Conservation (phyloP, 169 alveolate species). For the Besnoitia besnoiti region DNA sequence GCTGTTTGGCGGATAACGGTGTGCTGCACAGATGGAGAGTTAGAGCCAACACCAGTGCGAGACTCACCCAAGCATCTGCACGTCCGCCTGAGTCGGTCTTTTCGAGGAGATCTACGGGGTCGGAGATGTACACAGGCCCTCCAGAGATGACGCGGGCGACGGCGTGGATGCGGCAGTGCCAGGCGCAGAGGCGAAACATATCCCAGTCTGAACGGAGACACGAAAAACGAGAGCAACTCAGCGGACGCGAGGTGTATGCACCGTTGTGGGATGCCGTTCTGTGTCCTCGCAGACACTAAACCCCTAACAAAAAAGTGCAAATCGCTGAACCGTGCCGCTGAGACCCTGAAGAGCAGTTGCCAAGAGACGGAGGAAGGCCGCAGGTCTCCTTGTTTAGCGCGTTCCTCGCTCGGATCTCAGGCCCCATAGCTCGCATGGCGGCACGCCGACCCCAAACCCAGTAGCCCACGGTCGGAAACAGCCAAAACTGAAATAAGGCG, state of each 20-base stretch:
- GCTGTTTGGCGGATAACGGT: background rate
- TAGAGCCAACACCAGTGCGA: background rate
- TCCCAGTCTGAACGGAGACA: conserved; percentile 28
- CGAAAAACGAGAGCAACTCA: background rate
- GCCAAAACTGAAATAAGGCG: no score
- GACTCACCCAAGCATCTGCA: background rate
- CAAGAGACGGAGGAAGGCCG: no score
- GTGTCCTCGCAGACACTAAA: no score
- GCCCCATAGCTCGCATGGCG: no score
- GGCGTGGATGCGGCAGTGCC: conserved; percentile 33
- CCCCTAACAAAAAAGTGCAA: background rate
- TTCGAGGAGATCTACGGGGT: background rate
- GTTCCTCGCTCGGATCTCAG: no score
- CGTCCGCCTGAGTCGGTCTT: background rate
- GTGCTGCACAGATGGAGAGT: background rate
- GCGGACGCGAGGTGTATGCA: no score
- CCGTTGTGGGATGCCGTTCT: no score
- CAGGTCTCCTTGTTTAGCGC: no score
- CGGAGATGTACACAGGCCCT: conserved; percentile 29
- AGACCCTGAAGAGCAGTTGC: background rate
- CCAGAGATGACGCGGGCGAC: conserved; percentile 35
- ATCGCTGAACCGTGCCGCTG: background rate
- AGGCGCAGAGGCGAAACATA: conserved; percentile 10
- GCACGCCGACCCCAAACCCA: no score
- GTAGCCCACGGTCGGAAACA: no score